Base-by-base conservation (phyloP, 176 grass and related monocot species). In the Elaeis guineensis region DNA sequence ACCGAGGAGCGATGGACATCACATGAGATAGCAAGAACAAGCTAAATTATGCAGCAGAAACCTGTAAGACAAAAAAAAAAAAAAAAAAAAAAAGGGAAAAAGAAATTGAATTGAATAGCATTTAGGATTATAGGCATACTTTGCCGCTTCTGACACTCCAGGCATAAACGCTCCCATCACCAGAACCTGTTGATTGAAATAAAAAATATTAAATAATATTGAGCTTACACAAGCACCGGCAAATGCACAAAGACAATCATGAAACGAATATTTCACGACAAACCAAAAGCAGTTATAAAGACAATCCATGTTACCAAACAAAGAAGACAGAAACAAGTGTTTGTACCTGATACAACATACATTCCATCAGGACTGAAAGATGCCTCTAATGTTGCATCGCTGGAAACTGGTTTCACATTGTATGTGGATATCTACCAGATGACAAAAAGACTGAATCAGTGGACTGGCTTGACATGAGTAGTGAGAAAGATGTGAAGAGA, bases 301-400 rank as follows among this genome's bases (percentile, higher is more conserved):
- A 57, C 11, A 11, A 21, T n/a, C 8, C 0, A 0, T 39, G 57
- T 16, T 67, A 23, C 50, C 51, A 75, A 52, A 14, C 23, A 12
- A 50, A 63, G 58, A 4, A 0, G 5, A 3, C 48, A 21, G 65
- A 63, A 6, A 17, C 29, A 60, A 15, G 9, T n/a, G 52, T 62
- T 29, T 54, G 78, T 55, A 91, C 93, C 93, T 73, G 87, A 88
- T 78, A 97, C 67, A 50, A 89, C 69, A 85, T 91, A 86, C 69
- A 83, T 87, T 76, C 87, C 93, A 70, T 97, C 93, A 68, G 87
- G 93, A 77, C 93, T 97, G 51, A 97, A 97, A 49, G 93, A 91
- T 60, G 93, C 93, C 67, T 97, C 93, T 56, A 97, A 61, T 24
- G 84, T 91, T 54, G 83, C 80, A 48, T 88, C 68, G 39, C 72